Evolutionary conservation across 2,329 filamentous ascomycete genomes (phyloP), one percentile per base, ranked within the genome.

Genomic region (Pseudofabraea citricarpa): DNA sequence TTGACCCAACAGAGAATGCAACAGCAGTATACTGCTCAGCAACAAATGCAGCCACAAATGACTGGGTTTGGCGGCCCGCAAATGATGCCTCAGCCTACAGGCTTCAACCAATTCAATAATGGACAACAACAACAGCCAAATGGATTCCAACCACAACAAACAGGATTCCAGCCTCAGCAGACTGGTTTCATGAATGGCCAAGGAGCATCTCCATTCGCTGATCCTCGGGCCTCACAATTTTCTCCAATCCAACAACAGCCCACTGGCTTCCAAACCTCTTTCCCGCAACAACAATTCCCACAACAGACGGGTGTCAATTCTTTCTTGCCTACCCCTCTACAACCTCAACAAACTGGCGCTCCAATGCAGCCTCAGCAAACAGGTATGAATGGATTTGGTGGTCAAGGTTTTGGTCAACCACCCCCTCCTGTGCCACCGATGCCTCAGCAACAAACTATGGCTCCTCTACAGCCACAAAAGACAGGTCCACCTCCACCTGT

Each of bases 401-500:
- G 61, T 64, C 20, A 64, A 37, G 19, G 35, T 21, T 37, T 37
- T 23, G 35, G 35, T 61, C 53, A 56, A 56, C 44, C 58, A 39
- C 62, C 62, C 51, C 68, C 68, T 51, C 77, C 73, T 15, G 62
- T 67, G 42, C 55, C 70, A 27, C 70, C 74, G 5, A 63, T 79
- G 20, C 74, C 75, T 21, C 81, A 82, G 57, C 71, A 68, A 49
- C 75, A 74, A 13, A 71, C 75, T n/a, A 62, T 72, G 36, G 70
- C 79, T 37, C 83, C 86, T 46, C 67, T 91, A 43, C 68, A 83
- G 49, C 79, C 88, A 36, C 88, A 94, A 62, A 83, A 86, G 70
- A 94, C 88, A 7, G 88, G 88, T 0, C 93, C 93, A 6, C 74
- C 91, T 16, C 93, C 93, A 36, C 81, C 89, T 19, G 84, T 98